Conservation (phyloP, 371 early-diverging fungal species). For the Blakeslea trispora region DNA sequence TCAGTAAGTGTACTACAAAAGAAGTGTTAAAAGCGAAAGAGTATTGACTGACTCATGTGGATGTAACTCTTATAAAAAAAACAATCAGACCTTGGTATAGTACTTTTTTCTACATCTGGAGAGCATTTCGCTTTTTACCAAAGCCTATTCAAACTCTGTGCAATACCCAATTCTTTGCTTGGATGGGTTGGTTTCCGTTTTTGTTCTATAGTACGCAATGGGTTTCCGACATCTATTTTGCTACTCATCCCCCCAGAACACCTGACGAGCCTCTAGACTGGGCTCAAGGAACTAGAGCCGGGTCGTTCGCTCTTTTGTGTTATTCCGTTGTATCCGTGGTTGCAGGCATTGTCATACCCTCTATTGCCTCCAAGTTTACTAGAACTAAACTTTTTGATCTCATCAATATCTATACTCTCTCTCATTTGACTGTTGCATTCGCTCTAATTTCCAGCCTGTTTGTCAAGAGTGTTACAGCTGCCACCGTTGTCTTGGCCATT, state of each 20-base stretch:
- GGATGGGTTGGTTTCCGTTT: conserved; percentile 90
- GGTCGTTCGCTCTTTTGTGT: conserved; percentile 68
- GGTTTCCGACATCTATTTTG: conserved; percentile 57
- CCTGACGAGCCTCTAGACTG: conserved; percentile 29
- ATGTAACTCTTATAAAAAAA: neutral
- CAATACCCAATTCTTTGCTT: conserved; percentile 81
- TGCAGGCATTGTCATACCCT: conserved; percentile 59
- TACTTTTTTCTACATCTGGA: conserved; percentile 59
- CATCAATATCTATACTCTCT: conserved; percentile 58
- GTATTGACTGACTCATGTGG: too few relatives aligned
- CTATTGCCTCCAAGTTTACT: conserved; percentile 26
- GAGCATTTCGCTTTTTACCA: conserved; percentile 63
- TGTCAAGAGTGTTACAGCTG: conserved; percentile 48
- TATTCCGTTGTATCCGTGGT: conserved; percentile 65
- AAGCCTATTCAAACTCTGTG: conserved; percentile 67
- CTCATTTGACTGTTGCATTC: conserved; percentile 56
- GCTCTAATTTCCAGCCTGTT: conserved; percentile 57
- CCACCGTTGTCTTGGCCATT: conserved; percentile 58
- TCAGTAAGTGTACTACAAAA: conserved; percentile 14
- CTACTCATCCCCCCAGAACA: conserved; percentile 24
- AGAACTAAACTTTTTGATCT: conserved; percentile 34
- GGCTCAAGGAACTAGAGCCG: conserved; percentile 61
- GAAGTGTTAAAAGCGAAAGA: too few relatives aligned
- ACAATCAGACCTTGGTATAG: conserved; percentile 55
- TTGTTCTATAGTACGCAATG: conserved; percentile 62